Base-by-base conservation (phyloP, 2,329 filamentous ascomycete species). In the Claviceps paspali region DNA sequence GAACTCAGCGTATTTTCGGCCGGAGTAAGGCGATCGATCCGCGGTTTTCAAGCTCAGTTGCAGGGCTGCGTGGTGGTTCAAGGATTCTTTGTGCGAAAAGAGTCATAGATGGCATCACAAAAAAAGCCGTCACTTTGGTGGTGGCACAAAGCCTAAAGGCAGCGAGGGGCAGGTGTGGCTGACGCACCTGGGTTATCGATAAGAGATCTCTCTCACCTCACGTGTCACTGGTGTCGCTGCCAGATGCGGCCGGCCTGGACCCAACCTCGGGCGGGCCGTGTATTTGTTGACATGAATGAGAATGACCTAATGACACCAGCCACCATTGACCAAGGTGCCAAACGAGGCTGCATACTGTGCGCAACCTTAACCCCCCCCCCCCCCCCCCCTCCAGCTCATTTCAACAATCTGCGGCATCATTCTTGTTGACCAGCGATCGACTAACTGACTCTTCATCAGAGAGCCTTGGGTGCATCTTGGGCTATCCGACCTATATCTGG, bases 251-350 rank as follows among this genome's bases (percentile, higher is more conserved):
- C 17, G 11, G 30, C 15, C 14, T 12, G 10, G 5, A 22, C 12
- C 29, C 9, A 10, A 11, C 29, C 11, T 21, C 11, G 6, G 29
- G 29, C 18, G 11, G 14, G 7, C n/a, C n/a, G n/a, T n/a, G n/a
- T n/a, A n/a, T n/a, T n/a, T 44, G 40, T 44, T 44, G 42, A 41
- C 39, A 38, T 35, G 33, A 36, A 36, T 23, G 29, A 38, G 26
- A 38, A 34, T 17, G 35, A n/a, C n/a, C n/a, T n/a, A n/a, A n/a
- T n/a, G n/a, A n/a, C 35, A 41, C 35, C 36, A 37, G 29, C 36
- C 36, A 36, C 29, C 30, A n/a, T n/a, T n/a, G n/a, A n/a, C n/a
- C n/a, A n/a, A n/a, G n/a, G n/a, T n/a, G 29, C 29, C 29, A 21
- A 29, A 21, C 5, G 34, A 21, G 34, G 14, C 34, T 36, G 29